Percentiles rank a stretch among this genome's conserved stretches.
Evolutionary conservation across 2,329 filamentous ascomycete genomes (phyloP).

Genomic region (Dichotomopilus funicola): DNA sequence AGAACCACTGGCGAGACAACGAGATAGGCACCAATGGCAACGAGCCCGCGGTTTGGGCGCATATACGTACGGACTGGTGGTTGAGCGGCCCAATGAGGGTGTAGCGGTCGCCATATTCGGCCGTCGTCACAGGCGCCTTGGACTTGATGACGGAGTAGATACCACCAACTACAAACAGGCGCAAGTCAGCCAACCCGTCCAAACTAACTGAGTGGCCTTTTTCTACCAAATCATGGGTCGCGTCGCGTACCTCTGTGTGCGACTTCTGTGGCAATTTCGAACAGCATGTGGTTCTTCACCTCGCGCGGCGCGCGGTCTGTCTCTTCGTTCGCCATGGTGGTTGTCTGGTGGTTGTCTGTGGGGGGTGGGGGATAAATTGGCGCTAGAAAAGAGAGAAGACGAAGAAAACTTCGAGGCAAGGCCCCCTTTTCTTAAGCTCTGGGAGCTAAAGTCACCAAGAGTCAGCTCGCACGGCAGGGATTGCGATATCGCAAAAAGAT

Average conservation of each 20-base stretch:
- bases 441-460: neutral
- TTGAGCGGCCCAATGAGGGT: slow-evolving; percentile 93
- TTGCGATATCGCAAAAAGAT: slow-evolving; percentile 1
- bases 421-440: neutral
- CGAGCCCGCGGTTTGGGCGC: slow-evolving; percentile 67
- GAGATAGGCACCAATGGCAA: slow-evolving; percentile 38
- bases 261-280: slow-evolving; percentile 94
- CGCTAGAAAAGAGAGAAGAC: too few relatives aligned
- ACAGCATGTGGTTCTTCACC: slow-evolving; percentile 91
- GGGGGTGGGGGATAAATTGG: too few relatives aligned
- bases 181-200: slow-evolving; percentile 20
- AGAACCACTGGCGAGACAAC: slow-evolving; percentile 17
- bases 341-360: neutral
- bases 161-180: slow-evolving; percentile 65
- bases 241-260: slow-evolving; percentile 74
- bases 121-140: slow-evolving; percentile 94
- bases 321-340: slow-evolving; percentile 41
- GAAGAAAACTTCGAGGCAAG: too few relatives aligned
- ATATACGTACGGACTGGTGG: slow-evolving; percentile 66
- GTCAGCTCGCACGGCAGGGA: neutral
- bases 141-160: slow-evolving; percentile 99
- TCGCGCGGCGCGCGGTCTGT: slow-evolving; percentile 50
- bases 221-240: too few relatives aligned
- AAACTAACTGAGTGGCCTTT: neutral
- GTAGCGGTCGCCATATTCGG: slow-evolving; percentile 97